A percentile compares a stretch with the other conserved stretches of the same genome.
Evolutionary conservation across 2,329 filamentous ascomycete species (phyloP).

Genomic region (Penicillium sp.): DNA sequence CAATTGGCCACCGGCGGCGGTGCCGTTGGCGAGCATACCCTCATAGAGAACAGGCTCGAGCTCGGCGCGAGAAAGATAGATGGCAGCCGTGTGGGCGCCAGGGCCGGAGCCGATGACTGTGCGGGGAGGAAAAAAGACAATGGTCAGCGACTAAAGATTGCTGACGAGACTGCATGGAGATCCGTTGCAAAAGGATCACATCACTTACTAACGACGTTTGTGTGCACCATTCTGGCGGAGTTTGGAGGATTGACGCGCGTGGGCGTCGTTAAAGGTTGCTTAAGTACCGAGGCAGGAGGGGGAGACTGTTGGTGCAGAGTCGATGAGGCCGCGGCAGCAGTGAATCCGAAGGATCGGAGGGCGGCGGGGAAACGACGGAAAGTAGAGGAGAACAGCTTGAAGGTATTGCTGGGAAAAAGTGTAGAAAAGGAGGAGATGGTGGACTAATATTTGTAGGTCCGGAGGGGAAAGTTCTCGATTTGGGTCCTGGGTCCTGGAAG

Average conservation of each 20-base stretch:
- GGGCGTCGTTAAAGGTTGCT: slow-evolving; percentile 33
- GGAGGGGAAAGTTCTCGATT: slow-evolving; percentile 6
- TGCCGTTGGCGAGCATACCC: slow-evolving; percentile 95
- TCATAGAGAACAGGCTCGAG: slow-evolving; percentile 94
- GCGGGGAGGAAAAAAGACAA: background rate
- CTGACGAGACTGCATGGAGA: slow-evolving; percentile 8
- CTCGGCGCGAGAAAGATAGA: slow-evolving; percentile 92
- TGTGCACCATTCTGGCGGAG: slow-evolving; percentile 67
- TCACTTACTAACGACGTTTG: slow-evolving; percentile 77
- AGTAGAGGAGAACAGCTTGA: slow-evolving; percentile 87
- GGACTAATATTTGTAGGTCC: slow-evolving; percentile 7
- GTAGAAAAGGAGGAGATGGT: slow-evolving; percentile 9
- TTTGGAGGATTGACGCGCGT: slow-evolving; percentile 37
- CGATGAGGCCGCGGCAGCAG: slow-evolving; percentile 66
- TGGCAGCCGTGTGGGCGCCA: slow-evolving; percentile 91
- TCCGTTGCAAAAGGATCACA: slow-evolving; percentile 11
- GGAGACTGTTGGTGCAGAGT: slow-evolving; percentile 58
- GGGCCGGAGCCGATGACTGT: slow-evolving; percentile 86
- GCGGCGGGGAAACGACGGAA: slow-evolving; percentile 61
- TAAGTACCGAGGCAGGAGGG: slow-evolving; percentile 31
- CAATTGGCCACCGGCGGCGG: slow-evolving; percentile 90
- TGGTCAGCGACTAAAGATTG: slow-evolving; percentile 11
- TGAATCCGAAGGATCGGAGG: slow-evolving; percentile 66
- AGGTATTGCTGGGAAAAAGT: slow-evolving; percentile 40
- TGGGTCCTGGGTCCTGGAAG: slow-evolving; percentile 2